Evolutionary conservation across 495 filamentous ascomycete genomes (phyloP).

Genomic region (Talaromyces wortmannii): DNA sequence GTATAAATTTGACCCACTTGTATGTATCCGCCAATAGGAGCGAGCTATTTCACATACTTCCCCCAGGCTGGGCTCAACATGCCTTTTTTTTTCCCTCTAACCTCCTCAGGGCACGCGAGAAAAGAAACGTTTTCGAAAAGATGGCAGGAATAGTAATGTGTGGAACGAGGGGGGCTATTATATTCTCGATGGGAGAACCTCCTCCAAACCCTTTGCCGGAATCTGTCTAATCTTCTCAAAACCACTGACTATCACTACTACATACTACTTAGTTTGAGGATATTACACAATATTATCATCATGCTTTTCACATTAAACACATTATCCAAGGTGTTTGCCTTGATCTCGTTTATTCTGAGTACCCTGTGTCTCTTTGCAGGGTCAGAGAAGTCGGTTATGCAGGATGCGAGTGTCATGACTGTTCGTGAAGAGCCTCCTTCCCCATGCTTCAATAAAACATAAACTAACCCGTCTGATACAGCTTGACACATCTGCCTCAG

Average conservation of each 20-base stretch:
- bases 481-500: constrained; percentile 62
- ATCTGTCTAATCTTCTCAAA: too few relatives aligned
- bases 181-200: too few relatives aligned
- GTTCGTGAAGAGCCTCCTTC: constrained; percentile 32
- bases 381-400: constrained; percentile 49
- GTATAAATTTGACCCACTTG: not conserved
- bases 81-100: not conserved
- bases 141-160: too few relatives aligned
- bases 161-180: too few relatives aligned
- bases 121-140: too few relatives aligned
- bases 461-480: constrained; percentile 10
- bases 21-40: not conserved
- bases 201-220: too few relatives aligned
- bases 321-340: constrained; percentile 17
- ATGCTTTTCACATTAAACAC: constrained; percentile 5
- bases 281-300: not conserved
- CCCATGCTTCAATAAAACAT: constrained; percentile 3
- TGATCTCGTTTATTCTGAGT: constrained; percentile 59
- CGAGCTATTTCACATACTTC: not conserved
- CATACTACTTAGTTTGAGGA: not conserved
- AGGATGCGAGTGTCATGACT: constrained; percentile 57
- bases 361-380: constrained; percentile 70
- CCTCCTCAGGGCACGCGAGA: not conserved
- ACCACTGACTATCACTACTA: too few relatives aligned
- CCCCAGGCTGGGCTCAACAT: not conserved